phyloP scores from a whole-genome alignment of 805 yeast species.

The Saccharomycopsis schoenii region DNA sequence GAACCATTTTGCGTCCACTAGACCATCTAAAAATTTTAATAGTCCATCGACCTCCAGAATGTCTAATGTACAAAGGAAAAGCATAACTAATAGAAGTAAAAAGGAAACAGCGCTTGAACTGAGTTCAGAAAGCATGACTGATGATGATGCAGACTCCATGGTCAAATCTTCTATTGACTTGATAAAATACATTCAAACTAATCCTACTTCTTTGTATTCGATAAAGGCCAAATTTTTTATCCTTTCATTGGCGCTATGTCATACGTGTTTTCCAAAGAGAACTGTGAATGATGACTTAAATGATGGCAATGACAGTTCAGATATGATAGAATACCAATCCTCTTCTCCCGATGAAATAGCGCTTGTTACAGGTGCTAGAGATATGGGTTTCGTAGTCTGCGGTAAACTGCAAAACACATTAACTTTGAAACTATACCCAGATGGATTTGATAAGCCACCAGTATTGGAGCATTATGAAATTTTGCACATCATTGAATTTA shows the following conservation, averaged over 20 bases:
- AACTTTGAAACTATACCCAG: slow-evolving; percentile 68
- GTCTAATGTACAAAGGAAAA: not conserved
- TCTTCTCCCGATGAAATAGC: slow-evolving; percentile 97
- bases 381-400: slow-evolving; percentile 79
- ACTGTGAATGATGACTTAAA: slow-evolving; percentile 14
- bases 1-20: not conserved
- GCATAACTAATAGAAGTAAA: not conserved
- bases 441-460: slow-evolving; percentile 63
- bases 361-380: slow-evolving; percentile 87
- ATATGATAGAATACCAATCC: slow-evolving; percentile 69
- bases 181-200: slow-evolving; percentile 54
- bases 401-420: slow-evolving; percentile 54
- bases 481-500: slow-evolving; percentile 74
- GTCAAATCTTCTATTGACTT: slow-evolving; percentile 48
- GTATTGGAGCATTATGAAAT: slow-evolving; percentile 61
- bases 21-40: not conserved
- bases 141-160: not conserved
- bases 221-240: slow-evolving; percentile 70
- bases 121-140: not conserved
- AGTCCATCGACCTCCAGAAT: not conserved
- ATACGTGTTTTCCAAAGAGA: slow-evolving; percentile 74
- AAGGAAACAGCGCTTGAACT: not conserved
- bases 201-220: slow-evolving; percentile 65
- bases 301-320: slow-evolving; percentile 21
- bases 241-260: slow-evolving; percentile 77